phyloP scores from a whole-genome alignment of 345 rosid species.

The Arabidopsis arenosa region DNA sequence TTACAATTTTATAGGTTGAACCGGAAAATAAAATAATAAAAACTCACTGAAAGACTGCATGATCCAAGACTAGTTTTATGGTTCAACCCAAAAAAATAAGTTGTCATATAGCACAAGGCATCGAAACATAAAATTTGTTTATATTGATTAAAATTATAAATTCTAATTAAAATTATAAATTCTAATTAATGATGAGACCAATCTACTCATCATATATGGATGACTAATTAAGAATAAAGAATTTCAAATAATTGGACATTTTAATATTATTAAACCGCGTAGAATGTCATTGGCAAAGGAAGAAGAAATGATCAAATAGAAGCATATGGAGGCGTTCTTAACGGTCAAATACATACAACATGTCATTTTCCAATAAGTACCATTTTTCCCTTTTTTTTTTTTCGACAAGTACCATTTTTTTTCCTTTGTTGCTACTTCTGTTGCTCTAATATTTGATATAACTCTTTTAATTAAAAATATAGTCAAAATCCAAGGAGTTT shows the following conservation, averaged over 20 bases:
- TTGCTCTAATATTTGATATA: not conserved
- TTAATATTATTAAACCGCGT: not conserved
- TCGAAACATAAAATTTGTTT: not conserved
- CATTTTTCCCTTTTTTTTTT: not conserved
- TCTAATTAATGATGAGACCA: constrained; percentile 25
- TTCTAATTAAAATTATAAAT: constrained; percentile 23
- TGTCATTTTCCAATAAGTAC: constrained; percentile 16
- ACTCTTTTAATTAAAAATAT: not conserved
- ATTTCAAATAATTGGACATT: constrained; percentile 31
- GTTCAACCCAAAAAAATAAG: constrained; percentile 12
- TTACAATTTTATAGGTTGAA: constrained; percentile 4
- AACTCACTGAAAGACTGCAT: constrained; percentile 14
- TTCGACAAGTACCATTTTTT: too few relatives aligned
- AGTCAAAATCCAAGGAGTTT: not conserved
- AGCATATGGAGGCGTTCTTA: constrained; percentile 26
- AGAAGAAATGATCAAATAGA: constrained; percentile 29
- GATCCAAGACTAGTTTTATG: constrained; percentile 32
- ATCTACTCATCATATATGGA: constrained; percentile 22
- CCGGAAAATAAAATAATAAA: not conserved
- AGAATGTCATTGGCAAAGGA: not conserved
- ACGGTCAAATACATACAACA: constrained; percentile 42
- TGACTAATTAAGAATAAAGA: constrained; percentile 28
- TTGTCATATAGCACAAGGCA: constrained; percentile 35
- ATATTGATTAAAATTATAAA: constrained; percentile 10
- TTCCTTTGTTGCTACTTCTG: too few relatives aligned